Percentiles rank a stretch among this genome's conserved stretches.
These are phyloP conservation scores for Aulographum hederae DNA, from an alignment of 2,329 filamentous ascomycete species.

Conservation along the genomic window DNA sequence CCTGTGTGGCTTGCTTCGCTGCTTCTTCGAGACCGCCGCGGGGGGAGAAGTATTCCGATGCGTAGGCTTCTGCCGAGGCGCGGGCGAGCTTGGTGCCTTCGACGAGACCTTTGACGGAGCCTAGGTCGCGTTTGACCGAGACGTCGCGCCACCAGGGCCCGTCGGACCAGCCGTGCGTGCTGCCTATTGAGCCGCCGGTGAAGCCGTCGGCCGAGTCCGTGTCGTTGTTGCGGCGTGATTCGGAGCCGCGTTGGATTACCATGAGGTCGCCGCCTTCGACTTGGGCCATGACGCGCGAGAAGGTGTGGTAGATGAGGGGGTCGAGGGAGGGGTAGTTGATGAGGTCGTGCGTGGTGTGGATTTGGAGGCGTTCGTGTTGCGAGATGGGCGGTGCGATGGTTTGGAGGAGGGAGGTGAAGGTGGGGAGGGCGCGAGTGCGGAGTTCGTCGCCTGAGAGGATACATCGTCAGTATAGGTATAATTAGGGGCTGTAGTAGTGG, in stretches of 20 bases:
- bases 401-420: conserved; percentile 86
- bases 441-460: conserved; percentile 55
- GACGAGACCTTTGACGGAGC: conserved; percentile 58
- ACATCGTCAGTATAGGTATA: conserved; percentile 7
- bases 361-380: conserved; percentile 88
- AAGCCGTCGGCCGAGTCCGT: conserved; percentile 43
- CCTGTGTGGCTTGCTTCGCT: conserved; percentile 60
- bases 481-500: not conserved
- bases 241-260: conserved; percentile 83
- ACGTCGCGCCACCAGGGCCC: conserved; percentile 88
- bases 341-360: conserved; percentile 93
- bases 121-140: conserved; percentile 54
- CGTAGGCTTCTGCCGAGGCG: conserved; percentile 75
- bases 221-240: conserved; percentile 54
- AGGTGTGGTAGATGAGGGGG: conserved; percentile 77
- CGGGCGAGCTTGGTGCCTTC: conserved; percentile 86
- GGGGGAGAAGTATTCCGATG: conserved; percentile 63
- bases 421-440: conserved; percentile 58
- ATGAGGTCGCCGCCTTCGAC: conserved; percentile 92
- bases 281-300: conserved; percentile 94
- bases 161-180: conserved; percentile 57
- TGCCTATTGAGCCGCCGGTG: conserved; percentile 22
- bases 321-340: conserved; percentile 89
- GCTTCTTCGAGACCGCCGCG: conserved; percentile 67
- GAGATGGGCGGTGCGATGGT: conserved; percentile 92